Evolutionary conservation across 2,329 filamentous ascomycete genomes (phyloP), one percentile per base, ranked within the genome.

Genomic region (Alternaria triticina): DNA sequence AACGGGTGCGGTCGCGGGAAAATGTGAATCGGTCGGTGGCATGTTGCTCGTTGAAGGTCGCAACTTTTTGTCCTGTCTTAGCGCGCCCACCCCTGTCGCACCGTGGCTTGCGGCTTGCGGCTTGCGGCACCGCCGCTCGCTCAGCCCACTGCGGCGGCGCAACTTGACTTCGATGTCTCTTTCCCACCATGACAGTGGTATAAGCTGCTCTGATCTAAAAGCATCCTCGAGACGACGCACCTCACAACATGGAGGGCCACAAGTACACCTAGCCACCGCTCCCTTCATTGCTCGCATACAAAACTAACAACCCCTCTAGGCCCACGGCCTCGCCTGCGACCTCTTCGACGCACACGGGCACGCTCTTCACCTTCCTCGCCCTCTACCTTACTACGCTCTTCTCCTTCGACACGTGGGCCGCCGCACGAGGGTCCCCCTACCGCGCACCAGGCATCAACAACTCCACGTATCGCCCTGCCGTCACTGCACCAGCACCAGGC

Each of bases 381-480:
- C 77, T 80, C 52, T 80, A 80, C 67, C 54, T 80, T 47, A 79
- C 78, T n/a, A 80, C 78, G 0, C 75, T 80, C 64, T 80, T 80
- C 74, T 75, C 70, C 57, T 62, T 79, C 58, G 78, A 80, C 59
- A 71, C 76, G 54, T 79, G 74, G 73, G 66, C 75, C 54, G 77
- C 78, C 11, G 78, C 78, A 9, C 73, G 72, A 43, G 64, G 62
- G 46, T 79, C 77, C 2, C 74, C 77, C 0, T 74, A 74, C 64
- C 73, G 77, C 59, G 70, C 70, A 11, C 71, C 74, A 4, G 46
- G 65, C 28, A 40, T 40, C 36, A 57, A 57, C 20, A 70, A 64
- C 52, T 59, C 68, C 13, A 73, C 71, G 61, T 67, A 69, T 55
- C 72, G 76, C 3, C 75, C 76, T 28, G 70, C 69, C 13, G 59